phyloP scores from a whole-genome alignment of 192 early-diverging fungal genomes.

The Entomortierella lignicola region DNA sequence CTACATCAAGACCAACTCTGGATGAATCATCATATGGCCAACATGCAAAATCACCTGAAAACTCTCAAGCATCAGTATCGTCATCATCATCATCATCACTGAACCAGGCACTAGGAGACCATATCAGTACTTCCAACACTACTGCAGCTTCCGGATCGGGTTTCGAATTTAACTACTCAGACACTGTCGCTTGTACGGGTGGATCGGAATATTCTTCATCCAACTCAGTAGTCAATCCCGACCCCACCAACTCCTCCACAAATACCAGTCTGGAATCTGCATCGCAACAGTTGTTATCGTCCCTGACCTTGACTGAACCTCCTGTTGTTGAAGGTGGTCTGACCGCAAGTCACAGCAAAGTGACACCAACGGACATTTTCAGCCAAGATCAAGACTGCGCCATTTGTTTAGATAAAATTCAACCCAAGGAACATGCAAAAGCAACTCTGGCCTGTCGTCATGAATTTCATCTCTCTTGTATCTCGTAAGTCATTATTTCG shows the following conservation, averaged over 20 bases:
- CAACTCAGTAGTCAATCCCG: not conserved
- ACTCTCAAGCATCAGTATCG: not conserved
- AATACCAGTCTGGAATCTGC: not conserved
- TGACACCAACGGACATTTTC: not conserved
- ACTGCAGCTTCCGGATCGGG: not conserved
- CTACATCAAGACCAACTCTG: not conserved
- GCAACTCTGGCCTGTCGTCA: conserved; percentile 43
- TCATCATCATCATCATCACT: not conserved
- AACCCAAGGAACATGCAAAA: conserved; percentile 34
- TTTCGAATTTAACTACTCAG: not conserved
- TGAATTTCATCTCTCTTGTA: conserved; percentile 51
- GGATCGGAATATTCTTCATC: not conserved
- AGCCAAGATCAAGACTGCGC: conserved; percentile 30
- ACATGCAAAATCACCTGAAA: not conserved
- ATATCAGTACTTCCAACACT: not conserved
- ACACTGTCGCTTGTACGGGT: not conserved
- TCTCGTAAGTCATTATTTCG: conserved; percentile 33
- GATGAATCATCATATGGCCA: not conserved
- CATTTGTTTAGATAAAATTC: conserved; percentile 37
- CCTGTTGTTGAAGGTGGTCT: not conserved
- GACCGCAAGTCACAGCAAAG: not conserved
- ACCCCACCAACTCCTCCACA: not conserved
- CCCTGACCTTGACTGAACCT: not conserved
- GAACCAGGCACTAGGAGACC: no score
- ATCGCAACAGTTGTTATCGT: not conserved